Conservation (phyloP, 805 yeast genomes). For the Yamadazyma insecticola region DNA sequence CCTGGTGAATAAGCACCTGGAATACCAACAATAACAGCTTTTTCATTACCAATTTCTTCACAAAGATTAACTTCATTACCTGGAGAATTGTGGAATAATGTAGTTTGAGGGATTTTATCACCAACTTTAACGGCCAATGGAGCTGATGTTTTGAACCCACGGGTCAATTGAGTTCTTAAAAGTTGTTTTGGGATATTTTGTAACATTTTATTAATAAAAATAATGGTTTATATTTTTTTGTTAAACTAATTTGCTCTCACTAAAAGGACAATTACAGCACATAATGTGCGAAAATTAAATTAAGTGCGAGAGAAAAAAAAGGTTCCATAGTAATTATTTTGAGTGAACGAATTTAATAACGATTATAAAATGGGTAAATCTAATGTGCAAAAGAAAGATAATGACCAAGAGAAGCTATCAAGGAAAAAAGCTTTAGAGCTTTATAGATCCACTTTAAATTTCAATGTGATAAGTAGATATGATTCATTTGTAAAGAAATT, state of each 20-base stretch:
- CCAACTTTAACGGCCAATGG: conserved; percentile 41
- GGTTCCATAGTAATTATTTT: too few species aligned
- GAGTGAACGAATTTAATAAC: too few species aligned
- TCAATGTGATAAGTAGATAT: conserved; percentile 71
- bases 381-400: conserved; percentile 4
- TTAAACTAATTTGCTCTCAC: too few species aligned
- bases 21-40: conserved; percentile 35
- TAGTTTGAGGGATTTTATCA: conserved; percentile 52
- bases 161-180: too few species aligned
- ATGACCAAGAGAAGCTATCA: conserved; percentile 31
- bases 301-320: too few species aligned
- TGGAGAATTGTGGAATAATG: conserved; percentile 61
- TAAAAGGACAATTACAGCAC: too few species aligned
- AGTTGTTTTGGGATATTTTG: too few species aligned
- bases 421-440: conserved; percentile 50
- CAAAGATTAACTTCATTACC: conserved; percentile 58
- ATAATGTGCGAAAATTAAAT: too few species aligned
- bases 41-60: conserved; percentile 32
- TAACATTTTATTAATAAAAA: too few species aligned
- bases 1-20: conserved; percentile 78
- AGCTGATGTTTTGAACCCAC: conserved; percentile 11
- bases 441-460: conserved; percentile 64
- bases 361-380: conserved; percentile 9
- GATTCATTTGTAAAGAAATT: conserved; percentile 69
- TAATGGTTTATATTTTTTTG: too few species aligned